phyloP scores from a whole-genome alignment of 139 green algal genomes.

The Volvox africanus region DNA sequence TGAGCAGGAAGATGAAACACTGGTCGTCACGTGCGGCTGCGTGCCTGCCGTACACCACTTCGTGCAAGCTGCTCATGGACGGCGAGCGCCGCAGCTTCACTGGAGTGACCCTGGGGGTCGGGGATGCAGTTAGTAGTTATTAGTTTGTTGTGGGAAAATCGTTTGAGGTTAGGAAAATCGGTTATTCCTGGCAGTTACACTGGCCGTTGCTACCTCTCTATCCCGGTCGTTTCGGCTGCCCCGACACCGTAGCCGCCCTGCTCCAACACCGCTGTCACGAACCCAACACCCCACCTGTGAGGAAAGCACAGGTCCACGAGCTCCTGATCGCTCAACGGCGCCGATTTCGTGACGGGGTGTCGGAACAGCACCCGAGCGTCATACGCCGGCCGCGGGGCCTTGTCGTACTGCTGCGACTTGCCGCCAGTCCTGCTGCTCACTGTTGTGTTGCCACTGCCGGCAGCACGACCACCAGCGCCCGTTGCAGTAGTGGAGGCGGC shows the following conservation, averaged over 20 bases:
- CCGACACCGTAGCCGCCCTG: too few species aligned
- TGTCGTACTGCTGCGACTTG: neutral
- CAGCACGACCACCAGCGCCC: neutral
- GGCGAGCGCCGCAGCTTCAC: slow-evolving; percentile 75
- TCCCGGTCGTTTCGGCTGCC: too few species aligned
- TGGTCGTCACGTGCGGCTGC: slow-evolving; percentile 63
- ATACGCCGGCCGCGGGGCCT: slow-evolving; percentile 37
- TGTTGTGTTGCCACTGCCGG: neutral
- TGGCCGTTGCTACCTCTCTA: too few species aligned
- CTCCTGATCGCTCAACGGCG: slow-evolving; percentile 63
- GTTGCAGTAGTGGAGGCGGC: neutral
- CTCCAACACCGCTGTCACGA: too few species aligned
- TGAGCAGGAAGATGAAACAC: slow-evolving; percentile 86
- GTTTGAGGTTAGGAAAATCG: too few species aligned
- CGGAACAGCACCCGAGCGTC: slow-evolving; percentile 70
- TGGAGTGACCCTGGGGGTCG: neutral
- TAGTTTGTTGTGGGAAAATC: too few species aligned
- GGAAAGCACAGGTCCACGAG: slow-evolving; percentile 85
- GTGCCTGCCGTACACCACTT: slow-evolving; percentile 81
- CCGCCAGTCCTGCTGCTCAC: neutral
- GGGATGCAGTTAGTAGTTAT: neutral
- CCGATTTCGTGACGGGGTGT: slow-evolving; percentile 49
- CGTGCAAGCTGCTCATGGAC: slow-evolving; percentile 77
- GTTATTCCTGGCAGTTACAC: too few species aligned
- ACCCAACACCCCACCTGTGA: slow-evolving; percentile 50